Base-by-base conservation (phyloP, 352 stramenopile species). In the Phytophthora aleatoria region DNA sequence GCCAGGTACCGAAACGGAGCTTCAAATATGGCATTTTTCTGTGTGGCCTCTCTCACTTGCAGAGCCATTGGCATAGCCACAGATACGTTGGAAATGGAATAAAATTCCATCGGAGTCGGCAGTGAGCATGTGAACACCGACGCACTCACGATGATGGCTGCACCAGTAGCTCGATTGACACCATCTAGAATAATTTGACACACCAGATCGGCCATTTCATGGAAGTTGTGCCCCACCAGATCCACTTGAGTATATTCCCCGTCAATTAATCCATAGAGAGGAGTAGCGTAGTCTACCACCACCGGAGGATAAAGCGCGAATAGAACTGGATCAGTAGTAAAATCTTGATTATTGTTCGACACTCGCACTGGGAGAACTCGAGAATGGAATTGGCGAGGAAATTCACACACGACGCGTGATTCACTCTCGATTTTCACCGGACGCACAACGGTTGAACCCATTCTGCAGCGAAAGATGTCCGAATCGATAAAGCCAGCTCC, bases 261-360 rank as follows among this genome's bases (percentile, higher is more conserved):
- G 7, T 69, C 69, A 16, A 64, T 6, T 6, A 72, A 16, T 33
- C 50, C 64, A 15, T 64, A 70, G 1, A 48, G 53, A 10, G 73
- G 68, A 7, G 51, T 54, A 30, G 49, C 35, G 31, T 61, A 78
- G 4, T 76, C 58, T 11, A 85, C 45, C 3, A 51, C 33, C 28
- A 69, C 15, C 0, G 58, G 55, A 41, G 50, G 50, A 24, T 58
- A 59, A 5, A 72, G 20, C 0, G 16, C 7, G 27, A 73, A 79
- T 15, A 13, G 7, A 15, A 74, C 36, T 3, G 11, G 2, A n/a
- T 73, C 65, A 5, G 49, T 35, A 6, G 56, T 68, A 35, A 77
- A 81, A 35, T 85, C 76, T 62, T 79, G 74, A 27, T 73, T 70
- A 55, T 83, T 81, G 16, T 70, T 76, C 2, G 74, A 67, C 12